Evolutionary conservation across 2,329 filamentous ascomycete species (phyloP).

Genomic region (Scorias spongiosa): DNA sequence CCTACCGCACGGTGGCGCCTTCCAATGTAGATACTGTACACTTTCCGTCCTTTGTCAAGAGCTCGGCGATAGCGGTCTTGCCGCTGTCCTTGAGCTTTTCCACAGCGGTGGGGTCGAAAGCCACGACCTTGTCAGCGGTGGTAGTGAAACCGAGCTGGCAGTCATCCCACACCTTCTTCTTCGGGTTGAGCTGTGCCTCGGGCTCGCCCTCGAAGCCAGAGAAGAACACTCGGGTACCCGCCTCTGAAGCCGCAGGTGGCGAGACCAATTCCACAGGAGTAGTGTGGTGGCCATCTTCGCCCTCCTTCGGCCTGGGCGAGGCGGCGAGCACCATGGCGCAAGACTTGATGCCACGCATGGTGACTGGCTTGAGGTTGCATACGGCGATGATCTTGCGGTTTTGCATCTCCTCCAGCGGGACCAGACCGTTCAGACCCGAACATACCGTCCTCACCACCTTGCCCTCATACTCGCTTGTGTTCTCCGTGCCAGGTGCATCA

Average conservation of each 20-base stretch:
- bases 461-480: constrained; percentile 82
- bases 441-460: constrained; percentile 90
- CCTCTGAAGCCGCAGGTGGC: constrained; percentile 62
- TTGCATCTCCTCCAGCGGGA: constrained; percentile 94
- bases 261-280: constrained; percentile 84
- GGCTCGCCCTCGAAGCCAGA: constrained; percentile 90
- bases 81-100: constrained; percentile 54
- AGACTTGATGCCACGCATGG: constrained; percentile 82
- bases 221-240: constrained; percentile 81
- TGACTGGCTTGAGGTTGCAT: constrained; percentile 96
- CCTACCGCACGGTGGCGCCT: constrained; percentile 67
- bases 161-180: constrained; percentile 98
- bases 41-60: constrained; percentile 65
- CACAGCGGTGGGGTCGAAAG: constrained; percentile 66
- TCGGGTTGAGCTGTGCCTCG: constrained; percentile 87
- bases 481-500: constrained; percentile 69
- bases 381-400: constrained; percentile 87
- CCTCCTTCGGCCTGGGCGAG: constrained; percentile 67
- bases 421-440: constrained; percentile 84
- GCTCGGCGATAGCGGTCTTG: constrained; percentile 39
- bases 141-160: constrained; percentile 96
- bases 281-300: constrained; percentile 71
- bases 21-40: constrained; percentile 74
- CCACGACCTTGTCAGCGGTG: constrained; percentile 64
- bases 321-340: constrained; percentile 89